Percentiles rank a stretch among this genome's conserved stretches.
Evolutionary conservation across 108 stramenopile species (phyloP).

Genomic region (Epithemia pelagica): DNA sequence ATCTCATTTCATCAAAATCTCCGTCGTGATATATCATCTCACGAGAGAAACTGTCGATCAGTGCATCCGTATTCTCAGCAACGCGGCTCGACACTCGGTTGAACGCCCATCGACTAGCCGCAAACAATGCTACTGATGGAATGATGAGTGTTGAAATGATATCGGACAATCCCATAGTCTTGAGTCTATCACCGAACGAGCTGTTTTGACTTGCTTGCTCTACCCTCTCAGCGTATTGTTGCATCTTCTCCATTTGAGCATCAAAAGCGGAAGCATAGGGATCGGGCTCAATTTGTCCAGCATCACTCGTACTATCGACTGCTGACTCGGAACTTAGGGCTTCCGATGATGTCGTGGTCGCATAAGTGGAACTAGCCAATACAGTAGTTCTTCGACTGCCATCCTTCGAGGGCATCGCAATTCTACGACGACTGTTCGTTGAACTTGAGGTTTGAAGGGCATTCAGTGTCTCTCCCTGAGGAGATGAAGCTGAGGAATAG

Average conservation of each 20-base stretch:
- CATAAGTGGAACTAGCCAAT: background rate
- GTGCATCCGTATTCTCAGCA: constrained; percentile 25
- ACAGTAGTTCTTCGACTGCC: background rate
- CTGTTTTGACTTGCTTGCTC: background rate
- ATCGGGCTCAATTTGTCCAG: background rate
- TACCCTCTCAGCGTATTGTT: constrained; percentile 1
- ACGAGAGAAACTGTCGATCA: constrained; percentile 47
- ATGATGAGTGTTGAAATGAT: constrained; percentile 32
- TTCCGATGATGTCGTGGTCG: background rate
- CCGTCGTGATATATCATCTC: constrained; percentile 83
- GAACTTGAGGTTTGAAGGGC: background rate
- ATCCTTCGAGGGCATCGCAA: background rate
- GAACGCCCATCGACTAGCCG: constrained; percentile 32
- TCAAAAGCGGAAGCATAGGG: constrained; percentile 6
- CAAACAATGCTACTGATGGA: constrained; percentile 29
- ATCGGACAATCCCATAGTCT: constrained; percentile 33
- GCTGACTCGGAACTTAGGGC: background rate
- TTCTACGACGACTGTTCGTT: background rate
- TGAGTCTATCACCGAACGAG: constrained; percentile 15
- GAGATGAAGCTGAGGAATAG: background rate
- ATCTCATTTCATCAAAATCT: constrained; percentile 70
- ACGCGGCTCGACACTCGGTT: constrained; percentile 29
- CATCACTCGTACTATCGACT: background rate
- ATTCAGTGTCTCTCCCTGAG: background rate
- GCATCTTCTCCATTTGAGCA: constrained; percentile 5